A percentile compares a stretch with the other conserved stretches of the same genome.
Evolutionary conservation across 306 rosid genomes (phyloP).

Genomic region (Castanospermum australe): DNA sequence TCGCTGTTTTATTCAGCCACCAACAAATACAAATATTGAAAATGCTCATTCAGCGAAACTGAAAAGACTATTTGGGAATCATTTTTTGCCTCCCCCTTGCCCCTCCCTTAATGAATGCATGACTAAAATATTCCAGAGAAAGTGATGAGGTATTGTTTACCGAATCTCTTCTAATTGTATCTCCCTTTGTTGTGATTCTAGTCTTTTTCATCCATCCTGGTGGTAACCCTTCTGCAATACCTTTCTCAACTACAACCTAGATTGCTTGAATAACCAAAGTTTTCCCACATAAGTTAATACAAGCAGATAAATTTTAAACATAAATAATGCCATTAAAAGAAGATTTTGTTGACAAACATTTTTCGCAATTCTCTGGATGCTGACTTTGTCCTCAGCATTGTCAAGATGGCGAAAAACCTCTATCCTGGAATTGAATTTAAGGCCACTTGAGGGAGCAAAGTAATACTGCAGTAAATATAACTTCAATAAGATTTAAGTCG

Average conservation of each 20-base stretch:
- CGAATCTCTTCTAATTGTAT: conserved; percentile 49
- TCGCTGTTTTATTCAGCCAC: neutral
- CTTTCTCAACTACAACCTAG: conserved; percentile 64
- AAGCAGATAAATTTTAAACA: conserved; percentile 5
- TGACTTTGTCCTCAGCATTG: conserved; percentile 32
- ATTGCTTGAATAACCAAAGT: conserved; percentile 53
- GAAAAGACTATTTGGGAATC: neutral
- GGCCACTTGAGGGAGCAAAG: conserved; percentile 47
- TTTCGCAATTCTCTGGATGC: conserved; percentile 32
- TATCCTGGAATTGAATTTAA: conserved; percentile 58
- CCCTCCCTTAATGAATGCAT: conserved; percentile 4
- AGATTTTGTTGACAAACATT: conserved; percentile 56
- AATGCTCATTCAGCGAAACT: neutral
- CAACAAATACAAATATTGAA: neutral
- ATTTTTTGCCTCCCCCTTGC: neutral
- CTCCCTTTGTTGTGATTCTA: conserved; percentile 41
- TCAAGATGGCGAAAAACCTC: conserved; percentile 59
- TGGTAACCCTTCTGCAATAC: conserved; percentile 57
- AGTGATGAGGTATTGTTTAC: conserved; percentile 38
- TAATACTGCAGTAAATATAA: conserved; percentile 62
- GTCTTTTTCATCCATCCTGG: conserved; percentile 65
- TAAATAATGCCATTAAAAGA: conserved; percentile 14
- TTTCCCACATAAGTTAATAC: conserved; percentile 38
- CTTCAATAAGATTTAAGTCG: conserved; percentile 20
- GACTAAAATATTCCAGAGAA: conserved; percentile 5